A percentile compares a stretch with the other conserved stretches of the same genome.
Conservation (phyloP, 2,329 filamentous ascomycete genomes). For the Alternaria sp. region DNA sequence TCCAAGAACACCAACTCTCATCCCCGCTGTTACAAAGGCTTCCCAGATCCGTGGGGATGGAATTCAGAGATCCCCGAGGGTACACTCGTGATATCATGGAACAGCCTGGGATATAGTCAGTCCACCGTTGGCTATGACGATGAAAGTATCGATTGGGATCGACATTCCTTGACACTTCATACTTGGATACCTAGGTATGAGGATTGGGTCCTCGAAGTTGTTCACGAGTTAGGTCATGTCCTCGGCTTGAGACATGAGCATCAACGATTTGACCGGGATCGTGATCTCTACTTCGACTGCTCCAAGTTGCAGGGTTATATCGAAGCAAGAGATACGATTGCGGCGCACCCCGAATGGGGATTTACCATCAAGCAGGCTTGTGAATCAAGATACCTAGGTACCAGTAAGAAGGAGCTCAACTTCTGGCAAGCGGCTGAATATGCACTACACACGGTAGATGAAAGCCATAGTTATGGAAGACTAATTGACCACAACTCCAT, state of each 20-base stretch:
- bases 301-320: neutral
- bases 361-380: neutral
- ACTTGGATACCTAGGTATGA: no score
- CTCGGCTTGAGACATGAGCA: neutral
- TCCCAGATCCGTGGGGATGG: neutral
- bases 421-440: no score
- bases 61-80: neutral
- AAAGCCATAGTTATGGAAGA: no score
- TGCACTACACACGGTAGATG: no score
- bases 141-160: neutral
- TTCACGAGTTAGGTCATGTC: neutral
- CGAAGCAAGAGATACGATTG: neutral
- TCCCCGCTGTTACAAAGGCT: neutral
- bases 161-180: neutral
- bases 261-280: neutral
- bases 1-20: neutral
- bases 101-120: no score
- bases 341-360: neutral
- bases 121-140: no score
- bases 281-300: neutral
- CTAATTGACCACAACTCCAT: neutral
- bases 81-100: neutral
- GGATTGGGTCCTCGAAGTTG: neutral
- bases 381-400: no score
- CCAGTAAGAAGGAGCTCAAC: no score